Conservation (phyloP, 805 yeast genomes). For the Candida golubevii region DNA sequence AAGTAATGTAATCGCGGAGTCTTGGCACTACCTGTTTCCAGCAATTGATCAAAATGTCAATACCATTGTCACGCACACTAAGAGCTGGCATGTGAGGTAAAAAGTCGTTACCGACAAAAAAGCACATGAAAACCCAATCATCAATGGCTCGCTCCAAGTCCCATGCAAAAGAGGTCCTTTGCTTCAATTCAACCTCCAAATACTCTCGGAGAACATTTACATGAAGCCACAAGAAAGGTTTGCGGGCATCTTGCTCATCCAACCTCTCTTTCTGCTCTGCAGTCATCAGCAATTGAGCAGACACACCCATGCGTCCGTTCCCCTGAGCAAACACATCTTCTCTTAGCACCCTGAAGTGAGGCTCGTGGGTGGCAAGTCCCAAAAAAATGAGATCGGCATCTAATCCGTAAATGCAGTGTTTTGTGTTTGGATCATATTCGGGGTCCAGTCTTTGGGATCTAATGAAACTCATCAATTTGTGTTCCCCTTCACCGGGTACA, state of each 20-base stretch:
- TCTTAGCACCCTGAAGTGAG: slow-evolving; percentile 87
- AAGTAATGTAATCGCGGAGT: slow-evolving; percentile 74
- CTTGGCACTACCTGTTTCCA: slow-evolving; percentile 76
- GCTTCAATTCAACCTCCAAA: slow-evolving; percentile 75
- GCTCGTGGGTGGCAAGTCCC: slow-evolving; percentile 97
- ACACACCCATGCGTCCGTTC: slow-evolving; percentile 45
- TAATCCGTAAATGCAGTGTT: slow-evolving; percentile 94
- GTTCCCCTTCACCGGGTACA: slow-evolving; percentile 99
- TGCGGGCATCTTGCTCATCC: slow-evolving; percentile 46
- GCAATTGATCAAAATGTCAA: slow-evolving; percentile 71
- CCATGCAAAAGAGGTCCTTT: slow-evolving; percentile 65
- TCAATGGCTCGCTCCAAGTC: slow-evolving; percentile 95
- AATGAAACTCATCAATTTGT: slow-evolving; percentile 93
- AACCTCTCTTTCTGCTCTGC: slow-evolving; percentile 49
- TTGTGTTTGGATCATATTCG: slow-evolving; percentile 84
- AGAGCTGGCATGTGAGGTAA: slow-evolving; percentile 92
- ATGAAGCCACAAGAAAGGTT: slow-evolving; percentile 94
- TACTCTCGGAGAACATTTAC: slow-evolving; percentile 85
- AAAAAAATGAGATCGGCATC: slow-evolving; percentile 97
- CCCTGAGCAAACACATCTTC: slow-evolving; percentile 91
- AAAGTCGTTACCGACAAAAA: slow-evolving; percentile 97
- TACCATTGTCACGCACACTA: slow-evolving; percentile 92
- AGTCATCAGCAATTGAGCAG: slow-evolving; percentile 54
- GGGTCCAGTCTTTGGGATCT: slow-evolving; percentile 86
- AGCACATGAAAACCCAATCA: slow-evolving; percentile 98